phyloP scores from a whole-genome alignment of 2,329 filamentous ascomycete genomes.

The Chlorencoelia australis region DNA sequence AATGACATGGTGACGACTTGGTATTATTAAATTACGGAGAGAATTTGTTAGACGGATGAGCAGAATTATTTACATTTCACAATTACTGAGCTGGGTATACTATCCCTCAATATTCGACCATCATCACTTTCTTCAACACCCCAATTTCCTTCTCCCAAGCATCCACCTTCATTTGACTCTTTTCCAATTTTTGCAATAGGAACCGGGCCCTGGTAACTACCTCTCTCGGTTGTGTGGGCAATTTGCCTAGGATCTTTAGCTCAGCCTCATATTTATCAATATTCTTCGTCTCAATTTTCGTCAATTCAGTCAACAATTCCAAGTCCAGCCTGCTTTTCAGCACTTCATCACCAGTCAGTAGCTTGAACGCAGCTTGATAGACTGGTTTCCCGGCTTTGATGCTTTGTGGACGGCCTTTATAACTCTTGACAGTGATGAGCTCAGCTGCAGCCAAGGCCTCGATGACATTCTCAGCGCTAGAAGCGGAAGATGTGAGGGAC shows the following conservation, averaged over 20 bases:
- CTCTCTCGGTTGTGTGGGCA: conserved; percentile 64
- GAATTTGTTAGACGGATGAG: too few species aligned
- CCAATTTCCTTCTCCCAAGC: conserved; percentile 64
- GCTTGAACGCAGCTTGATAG: conserved; percentile 72
- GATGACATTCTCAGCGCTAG: conserved; percentile 63
- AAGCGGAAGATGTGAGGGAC: conserved; percentile 36
- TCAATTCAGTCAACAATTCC: conserved; percentile 56
- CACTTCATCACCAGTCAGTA: conserved; percentile 60
- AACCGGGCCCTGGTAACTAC: conserved; percentile 57
- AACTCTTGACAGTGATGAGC: conserved; percentile 65
- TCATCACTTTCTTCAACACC: conserved; percentile 60
- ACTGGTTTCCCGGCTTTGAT: conserved; percentile 80
- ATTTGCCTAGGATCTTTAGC: conserved; percentile 55
- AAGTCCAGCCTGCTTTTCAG: conserved; percentile 66
- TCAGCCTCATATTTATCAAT: conserved; percentile 77
- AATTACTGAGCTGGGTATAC: conserved; percentile 14
- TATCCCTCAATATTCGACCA: conserved; percentile 31
- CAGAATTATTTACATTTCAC: too few species aligned
- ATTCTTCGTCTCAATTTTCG: conserved; percentile 59
- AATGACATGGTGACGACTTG: too few species aligned
- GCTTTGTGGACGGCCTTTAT: conserved; percentile 65
- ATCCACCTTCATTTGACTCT: conserved; percentile 66
- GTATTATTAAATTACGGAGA: too few species aligned
- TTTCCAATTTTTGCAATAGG: conserved; percentile 61
- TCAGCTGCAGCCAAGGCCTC: conserved; percentile 77